Percentiles rank a stretch among this genome's conserved stretches.
These are phyloP conservation scores for Dendrocalamus latiflorus DNA, from an alignment of 202 grass and related monocot genomes.

Conservation along the genomic window DNA sequence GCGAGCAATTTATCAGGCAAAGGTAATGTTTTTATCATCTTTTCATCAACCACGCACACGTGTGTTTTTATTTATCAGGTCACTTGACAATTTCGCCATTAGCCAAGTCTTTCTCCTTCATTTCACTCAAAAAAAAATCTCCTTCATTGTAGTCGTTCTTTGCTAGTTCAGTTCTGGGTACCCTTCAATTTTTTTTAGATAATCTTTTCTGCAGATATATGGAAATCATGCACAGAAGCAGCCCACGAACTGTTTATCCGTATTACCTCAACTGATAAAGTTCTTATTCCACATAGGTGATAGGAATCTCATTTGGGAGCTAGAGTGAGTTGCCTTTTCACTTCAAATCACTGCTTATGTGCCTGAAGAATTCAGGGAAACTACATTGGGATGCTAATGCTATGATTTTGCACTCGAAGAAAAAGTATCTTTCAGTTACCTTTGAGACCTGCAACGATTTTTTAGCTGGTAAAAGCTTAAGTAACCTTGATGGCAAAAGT, in stretches of 20 bases:
- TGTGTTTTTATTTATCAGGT: conserved; percentile 32
- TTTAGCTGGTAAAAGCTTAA: not conserved
- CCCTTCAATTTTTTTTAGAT: not conserved
- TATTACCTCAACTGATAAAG: not conserved
- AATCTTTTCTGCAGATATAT: not conserved
- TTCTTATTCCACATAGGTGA: not conserved
- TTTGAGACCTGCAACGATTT: not conserved
- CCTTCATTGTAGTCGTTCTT: not conserved
- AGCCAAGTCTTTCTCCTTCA: conserved; percentile 10
- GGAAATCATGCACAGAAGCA: conserved; percentile 1
- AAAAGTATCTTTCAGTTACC: too few relatives aligned
- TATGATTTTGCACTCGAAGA: too few relatives aligned
- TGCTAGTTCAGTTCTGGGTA: not conserved
- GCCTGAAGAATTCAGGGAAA: too few relatives aligned
- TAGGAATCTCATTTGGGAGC: too few relatives aligned
- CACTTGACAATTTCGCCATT: too few relatives aligned
- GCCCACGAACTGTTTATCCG: not conserved
- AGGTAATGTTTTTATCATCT: not conserved
- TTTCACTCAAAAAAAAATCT: not conserved
- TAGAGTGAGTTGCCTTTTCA: too few relatives aligned
- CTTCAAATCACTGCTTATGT: too few relatives aligned
- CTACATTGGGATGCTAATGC: too few relatives aligned
- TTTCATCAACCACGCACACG: conserved; percentile 15
- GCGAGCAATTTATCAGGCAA: not conserved
- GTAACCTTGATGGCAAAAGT: not conserved